phyloP scores from a whole-genome alignment of 202 grass and related monocot genomes.

The Bolboschoenoplectus hybrid region DNA sequence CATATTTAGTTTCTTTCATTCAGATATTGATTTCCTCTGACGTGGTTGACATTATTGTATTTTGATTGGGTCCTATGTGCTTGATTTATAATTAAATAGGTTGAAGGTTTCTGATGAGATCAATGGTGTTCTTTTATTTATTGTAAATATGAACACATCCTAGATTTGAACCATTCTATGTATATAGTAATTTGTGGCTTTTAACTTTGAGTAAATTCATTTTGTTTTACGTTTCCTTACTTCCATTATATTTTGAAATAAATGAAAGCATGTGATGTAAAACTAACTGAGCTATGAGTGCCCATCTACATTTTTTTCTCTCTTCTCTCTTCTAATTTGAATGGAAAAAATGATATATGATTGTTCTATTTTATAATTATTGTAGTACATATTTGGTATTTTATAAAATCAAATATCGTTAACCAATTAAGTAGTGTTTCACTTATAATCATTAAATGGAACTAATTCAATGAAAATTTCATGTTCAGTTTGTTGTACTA shows the following conservation, averaged over 20 bases:
- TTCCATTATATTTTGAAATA: neutral
- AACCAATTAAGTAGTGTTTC: neutral
- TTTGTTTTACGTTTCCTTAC: neutral
- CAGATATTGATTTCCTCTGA: neutral
- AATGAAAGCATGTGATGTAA: neutral
- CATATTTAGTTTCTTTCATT: conserved; percentile 10
- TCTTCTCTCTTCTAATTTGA: too few relatives aligned
- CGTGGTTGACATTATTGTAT: neutral
- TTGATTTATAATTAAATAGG: conserved; percentile 1
- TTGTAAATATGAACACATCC: neutral
- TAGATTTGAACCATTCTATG: neutral
- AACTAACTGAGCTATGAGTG: neutral
- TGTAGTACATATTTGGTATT: too few relatives aligned
- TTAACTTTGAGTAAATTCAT: neutral
- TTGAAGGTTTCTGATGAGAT: neutral
- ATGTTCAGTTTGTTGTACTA: neutral
- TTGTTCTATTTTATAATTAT: too few relatives aligned
- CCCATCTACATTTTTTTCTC: too few relatives aligned
- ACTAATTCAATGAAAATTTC: neutral
- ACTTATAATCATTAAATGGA: neutral
- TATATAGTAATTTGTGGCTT: neutral
- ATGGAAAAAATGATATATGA: too few relatives aligned
- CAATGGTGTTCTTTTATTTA: neutral
- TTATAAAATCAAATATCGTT: neutral
- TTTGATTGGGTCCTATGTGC: neutral